Percentiles rank a stretch among this genome's conserved stretches.
Evolutionary conservation across 208 protist genomes (phyloP).

Genomic region (Herpetomonas samuelpessoai): DNA sequence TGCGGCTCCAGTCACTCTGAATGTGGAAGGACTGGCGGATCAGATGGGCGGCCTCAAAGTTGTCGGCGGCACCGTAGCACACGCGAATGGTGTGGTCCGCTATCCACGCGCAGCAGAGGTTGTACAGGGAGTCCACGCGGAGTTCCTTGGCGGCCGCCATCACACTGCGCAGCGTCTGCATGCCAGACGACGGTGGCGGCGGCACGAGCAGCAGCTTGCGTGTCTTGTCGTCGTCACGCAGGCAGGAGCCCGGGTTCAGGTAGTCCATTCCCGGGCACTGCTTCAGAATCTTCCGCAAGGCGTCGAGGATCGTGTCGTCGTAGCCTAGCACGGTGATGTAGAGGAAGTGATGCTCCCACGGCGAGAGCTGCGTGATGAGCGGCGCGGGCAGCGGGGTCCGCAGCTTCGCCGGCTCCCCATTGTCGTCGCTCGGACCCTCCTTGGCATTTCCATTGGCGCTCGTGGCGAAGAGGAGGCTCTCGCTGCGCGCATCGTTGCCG

Average conservation of each 20-base stretch:
- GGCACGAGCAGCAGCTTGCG: constrained; percentile 22
- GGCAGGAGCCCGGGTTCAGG: constrained; percentile 26
- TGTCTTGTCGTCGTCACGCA: constrained; percentile 21
- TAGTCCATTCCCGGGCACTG: constrained; percentile 56
- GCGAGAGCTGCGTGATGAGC: constrained; percentile 40
- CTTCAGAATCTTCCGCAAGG: constrained; percentile 18
- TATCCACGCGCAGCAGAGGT: constrained; percentile 60
- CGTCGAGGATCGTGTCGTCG: constrained; percentile 20
- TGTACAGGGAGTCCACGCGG: constrained; percentile 46
- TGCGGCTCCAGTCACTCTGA: constrained; percentile 55
- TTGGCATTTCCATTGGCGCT: background rate
- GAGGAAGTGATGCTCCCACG: constrained; percentile 65
- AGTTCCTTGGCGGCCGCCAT: constrained; percentile 42
- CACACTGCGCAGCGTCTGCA: constrained; percentile 37
- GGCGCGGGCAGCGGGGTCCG: constrained; percentile 50
- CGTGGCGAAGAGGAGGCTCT: background rate
- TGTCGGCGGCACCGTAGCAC: constrained; percentile 54
- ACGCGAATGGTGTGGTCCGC: constrained; percentile 64
- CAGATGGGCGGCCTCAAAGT: constrained; percentile 67
- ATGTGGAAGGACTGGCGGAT: constrained; percentile 69
- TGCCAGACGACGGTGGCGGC: constrained; percentile 29
- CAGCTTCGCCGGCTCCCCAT: constrained; percentile 25
- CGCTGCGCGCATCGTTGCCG: background rate
- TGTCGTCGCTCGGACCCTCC: background rate
- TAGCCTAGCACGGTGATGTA: constrained; percentile 53